Evolutionary conservation across 306 rosid species (phyloP), one percentile per base, ranked within the genome.

Genomic region (Mimosa pudica): DNA sequence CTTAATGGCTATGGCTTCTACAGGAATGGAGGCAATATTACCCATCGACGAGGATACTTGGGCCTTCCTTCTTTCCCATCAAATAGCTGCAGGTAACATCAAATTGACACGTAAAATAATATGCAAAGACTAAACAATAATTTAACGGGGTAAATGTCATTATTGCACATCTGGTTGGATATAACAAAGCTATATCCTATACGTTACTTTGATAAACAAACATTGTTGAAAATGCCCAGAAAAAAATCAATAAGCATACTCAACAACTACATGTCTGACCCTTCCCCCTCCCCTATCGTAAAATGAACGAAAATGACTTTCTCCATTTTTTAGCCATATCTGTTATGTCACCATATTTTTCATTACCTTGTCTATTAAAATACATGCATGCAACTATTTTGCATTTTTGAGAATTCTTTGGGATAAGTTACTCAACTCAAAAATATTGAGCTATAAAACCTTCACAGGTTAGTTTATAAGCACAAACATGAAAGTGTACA

Each of bases 61-160:
- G 96, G 98, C 66, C 85, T 85, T 74, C 97, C 98, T 4, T 95
- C 99, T 81, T 93, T 95, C 67, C 99, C 99, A 82, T 93, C 97
- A 79, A 95, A 95, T 78, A 95, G 51, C 99, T 95, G 94, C 86
- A 89, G 10, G 70, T 65, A 72, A 70, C 52, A 71, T 51, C 74
- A 10, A n/a, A 67, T 74, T 72, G 20, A 71, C 51, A 9, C 80
- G 48, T 63, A 36, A 16, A 55, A 61, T 10, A 68, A 3, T 5
- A 46, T 32, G 30, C 54, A 55, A 64, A 73, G 24, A 30, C 9
- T 35, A 36, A 20, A 42, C 48, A 12, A 41, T 68, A 41, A n/a
- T 42, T 9, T 9, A 9, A 9, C 10, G 73, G 11, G 48, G 64
- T 12, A 67, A 47, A 70, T 78, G 60, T 65, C 57, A 1, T 57